Evolutionary conservation across 1,284 basidiomycete genomes (phyloP), one percentile per base, ranked within the genome.

Genomic region (Spongiforma sp.): DNA sequence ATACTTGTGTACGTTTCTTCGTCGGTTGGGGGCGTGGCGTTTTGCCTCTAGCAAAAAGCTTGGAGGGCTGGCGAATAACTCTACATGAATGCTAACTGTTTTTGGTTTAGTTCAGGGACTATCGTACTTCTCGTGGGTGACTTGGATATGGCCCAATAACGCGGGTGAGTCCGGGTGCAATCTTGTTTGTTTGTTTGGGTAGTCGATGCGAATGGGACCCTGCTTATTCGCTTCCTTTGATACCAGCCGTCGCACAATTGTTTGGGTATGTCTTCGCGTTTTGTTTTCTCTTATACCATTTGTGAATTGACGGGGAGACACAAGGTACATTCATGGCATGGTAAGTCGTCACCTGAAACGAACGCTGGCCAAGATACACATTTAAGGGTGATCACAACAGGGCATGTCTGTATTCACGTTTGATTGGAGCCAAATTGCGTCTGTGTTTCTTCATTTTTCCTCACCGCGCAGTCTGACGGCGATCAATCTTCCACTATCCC

Each of bases 121-220:
- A 10, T 81, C 81, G 15, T 81, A 78, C 65, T 88, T 88, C 73
- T 84, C 83, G 68, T 88, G 87, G 86, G 81, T 87, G 24, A 82
- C 80, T 65, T 88, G 86, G 86, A 87, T 88, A 67, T 78, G 75
- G 37, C 85, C 85, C 17, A 70, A 82, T 50, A 78, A 81, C 64
- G 71, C 75, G 4, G 73, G 74, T 78, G 61, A 67, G 75, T 63
- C 17, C 11, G 1, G 17, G 26, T 12, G 48, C 19, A 10, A 28
- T 11, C 30, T 48, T 48, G 9, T 46, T 46, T 19, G 8, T 15
- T 37, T 50, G 26, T 50, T n/a, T n/a, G 28, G 21, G 48, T n/a
- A n/a, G 48, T 50, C 26, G 48, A 50, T n/a, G n/a, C n/a, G n/a
- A n/a, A n/a, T n/a, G n/a, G n/a, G n/a, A n/a, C n/a, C n/a, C n/a